Base-by-base conservation (phyloP, 305 asterid species). In the Rubia balearica region DNA sequence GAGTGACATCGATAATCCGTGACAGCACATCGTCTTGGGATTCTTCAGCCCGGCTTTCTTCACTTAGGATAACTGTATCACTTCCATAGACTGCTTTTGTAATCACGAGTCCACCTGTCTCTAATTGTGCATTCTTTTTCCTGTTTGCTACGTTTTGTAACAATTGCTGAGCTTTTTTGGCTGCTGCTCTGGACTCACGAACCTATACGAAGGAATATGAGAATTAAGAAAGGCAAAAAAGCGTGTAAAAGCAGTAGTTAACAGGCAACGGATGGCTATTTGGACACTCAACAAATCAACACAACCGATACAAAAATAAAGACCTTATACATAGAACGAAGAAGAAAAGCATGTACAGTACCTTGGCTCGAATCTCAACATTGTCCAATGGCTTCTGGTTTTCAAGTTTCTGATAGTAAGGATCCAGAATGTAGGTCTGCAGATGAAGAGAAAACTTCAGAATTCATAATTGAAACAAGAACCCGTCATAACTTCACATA, bases 81-180 rank as follows among this genome's bases (percentile, higher is more conserved):
- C 83, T 86, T 70, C 97, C 98, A 78, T 95, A 95, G 55, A 86
- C 74, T 30, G 98, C 98, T 73, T 79, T 79, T 61, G 79, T 81
- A 65, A 95, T 73, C 71, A 90, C 92, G 69, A 95, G 76, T 69
- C 99, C 97, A 59, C 84, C 90, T 46, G 69, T 76, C 83, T 90
- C 96, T 66, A 56, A 75, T 71, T 95, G 99, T 75, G 77, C 86
- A 70, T 73, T 87, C 79, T 71, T 85, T 82, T 91, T 95, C 86
- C 98, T 86, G 73, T 84, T 84, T 73, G 99, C 80, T 69, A 90
- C 99, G 83, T 79, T 90, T 79, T 82, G 87, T 78, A 95, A 85
- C 77, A 95, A 81, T 73, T 87, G 89, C 72, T 91, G 99, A 63
- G 99, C 98, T 85, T 88, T 90, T 86, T 80, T 81, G 70, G 99